Percentiles rank a stretch among this genome's conserved stretches.
Evolutionary conservation across 352 stramenopile species (phyloP).

Genomic region (Globisporangium okanoganense): DNA sequence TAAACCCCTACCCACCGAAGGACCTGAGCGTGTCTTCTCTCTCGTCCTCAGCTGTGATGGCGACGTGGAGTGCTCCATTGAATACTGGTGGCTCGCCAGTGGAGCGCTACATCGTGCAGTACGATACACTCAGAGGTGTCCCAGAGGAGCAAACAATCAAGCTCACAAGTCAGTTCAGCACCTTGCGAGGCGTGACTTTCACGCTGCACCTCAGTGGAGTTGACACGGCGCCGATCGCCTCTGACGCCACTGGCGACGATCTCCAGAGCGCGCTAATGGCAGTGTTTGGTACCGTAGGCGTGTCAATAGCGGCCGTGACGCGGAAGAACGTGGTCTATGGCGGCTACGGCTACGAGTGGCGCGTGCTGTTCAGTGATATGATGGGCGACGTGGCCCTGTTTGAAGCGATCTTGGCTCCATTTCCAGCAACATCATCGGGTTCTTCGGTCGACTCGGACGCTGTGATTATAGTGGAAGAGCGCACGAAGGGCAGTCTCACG

Average conservation of each 20-base stretch:
- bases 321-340: conserved; percentile 42
- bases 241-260: conserved; percentile 35
- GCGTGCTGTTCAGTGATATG: conserved; percentile 53
- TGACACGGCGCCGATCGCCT: conserved; percentile 22
- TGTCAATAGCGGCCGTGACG: conserved; percentile 24
- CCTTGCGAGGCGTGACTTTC: conserved; percentile 33
- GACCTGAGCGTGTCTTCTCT: conserved; percentile 43
- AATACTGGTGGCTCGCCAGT: conserved; percentile 47
- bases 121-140: conserved; percentile 50
- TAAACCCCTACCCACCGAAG: conserved; percentile 30
- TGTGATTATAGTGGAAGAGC: conserved; percentile 34
- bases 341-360: conserved; percentile 67
- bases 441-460: conserved; percentile 18
- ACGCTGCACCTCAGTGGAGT: conserved; percentile 17
- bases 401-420: conserved; percentile 1
- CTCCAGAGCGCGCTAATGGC: conserved; percentile 20
- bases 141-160: conserved; percentile 63
- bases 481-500: conserved; percentile 32
- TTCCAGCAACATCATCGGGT: not conserved
- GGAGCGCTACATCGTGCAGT: conserved; percentile 47
- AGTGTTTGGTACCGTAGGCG: not conserved
- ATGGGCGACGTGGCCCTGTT: conserved; percentile 50
- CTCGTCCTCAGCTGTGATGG: conserved; percentile 29
- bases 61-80: conserved; percentile 53
- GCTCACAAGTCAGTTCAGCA: conserved; percentile 29